Base-by-base conservation (phyloP, 441 rosid species). In the Populus hybrid region DNA sequence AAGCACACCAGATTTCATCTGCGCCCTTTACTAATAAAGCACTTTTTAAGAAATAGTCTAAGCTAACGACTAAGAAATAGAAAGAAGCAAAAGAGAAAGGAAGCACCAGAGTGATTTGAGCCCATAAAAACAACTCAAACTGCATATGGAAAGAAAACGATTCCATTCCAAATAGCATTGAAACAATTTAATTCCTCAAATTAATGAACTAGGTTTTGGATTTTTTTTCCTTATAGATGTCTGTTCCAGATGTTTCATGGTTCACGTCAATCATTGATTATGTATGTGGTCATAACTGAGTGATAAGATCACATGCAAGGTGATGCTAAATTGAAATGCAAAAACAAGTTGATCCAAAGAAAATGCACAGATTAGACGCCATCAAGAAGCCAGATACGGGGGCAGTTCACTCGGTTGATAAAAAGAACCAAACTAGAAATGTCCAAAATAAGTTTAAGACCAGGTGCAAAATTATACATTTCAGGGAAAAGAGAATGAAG, bases 161-260 rank as follows among this genome's bases (percentile, higher is more conserved):
- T 42, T 10, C 53, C 53, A 42, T 42, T 20, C 28, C 28, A 63
- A 63, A 63, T 20, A 63, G 28, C 28, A 63, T 20, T 8, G 26
- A 63, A 63, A 63, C 26, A 21, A n/a, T 63, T 18, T 20, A 21
- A 20, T 63, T 63, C 24, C 66, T 20, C 66, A 20, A 23, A 63
- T 63, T n/a, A 63, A n/a, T 63, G 23, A 63, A 63, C 18, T 12
- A 3, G 18, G 6, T 12, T 20, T 63, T 20, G 28, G 23, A 21
- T 21, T n/a, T 24, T 23, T 18, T 18, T 63, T 21, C n/a, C 26
- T 24, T 63, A 24, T 9, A 63, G 67, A n/a, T 64, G 29, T 7
- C 67, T 64, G 11, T 64, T 64, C 67, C 67, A 64, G 28, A 64
- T 64, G 67, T 64, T 64, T 64, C 67, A 21, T 64, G 66, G 66